Conservation (phyloP, 345 rosid genomes). For the Draba incana region DNA sequence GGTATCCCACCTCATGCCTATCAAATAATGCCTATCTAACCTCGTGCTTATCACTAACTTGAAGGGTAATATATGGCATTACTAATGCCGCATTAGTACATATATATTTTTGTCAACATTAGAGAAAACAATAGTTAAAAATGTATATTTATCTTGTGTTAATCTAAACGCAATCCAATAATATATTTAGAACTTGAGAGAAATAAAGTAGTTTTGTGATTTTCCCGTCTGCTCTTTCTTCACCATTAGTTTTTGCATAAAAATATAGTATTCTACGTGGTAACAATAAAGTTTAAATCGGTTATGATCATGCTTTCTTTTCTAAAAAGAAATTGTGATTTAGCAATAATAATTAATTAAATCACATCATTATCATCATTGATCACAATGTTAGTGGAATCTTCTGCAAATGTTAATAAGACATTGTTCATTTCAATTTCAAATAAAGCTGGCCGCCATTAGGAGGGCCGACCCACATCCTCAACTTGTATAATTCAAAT, state of each 20-base stretch:
- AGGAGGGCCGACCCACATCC: constrained; percentile 31
- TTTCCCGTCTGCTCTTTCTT: constrained; percentile 3
- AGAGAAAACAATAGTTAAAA: not conserved
- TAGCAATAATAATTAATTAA: constrained; percentile 22
- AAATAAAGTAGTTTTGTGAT: constrained; percentile 1
- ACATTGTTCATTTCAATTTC: constrained; percentile 37
- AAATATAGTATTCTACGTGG: not conserved
- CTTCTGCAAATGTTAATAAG: constrained; percentile 28
- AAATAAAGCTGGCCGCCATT: constrained; percentile 44
- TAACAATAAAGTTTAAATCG: constrained; percentile 13
- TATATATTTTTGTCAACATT: no score
- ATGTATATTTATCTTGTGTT: not conserved
- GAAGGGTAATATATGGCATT: no score
- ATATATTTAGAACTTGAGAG: constrained; percentile 1
- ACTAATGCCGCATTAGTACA: no score
- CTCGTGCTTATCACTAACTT: no score
- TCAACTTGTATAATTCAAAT: constrained; percentile 31
- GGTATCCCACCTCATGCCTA: no score
- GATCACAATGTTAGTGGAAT: constrained; percentile 41
- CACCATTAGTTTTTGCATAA: constrained; percentile 8
- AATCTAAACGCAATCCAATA: constrained; percentile 12
- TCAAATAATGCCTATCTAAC: no score
- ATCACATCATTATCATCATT: constrained; percentile 42
- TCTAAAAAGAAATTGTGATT: not conserved
- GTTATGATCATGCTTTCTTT: constrained; percentile 18